Conservation (phyloP, 805 yeast genomes). For the Suhomyces kilbournensis region DNA sequence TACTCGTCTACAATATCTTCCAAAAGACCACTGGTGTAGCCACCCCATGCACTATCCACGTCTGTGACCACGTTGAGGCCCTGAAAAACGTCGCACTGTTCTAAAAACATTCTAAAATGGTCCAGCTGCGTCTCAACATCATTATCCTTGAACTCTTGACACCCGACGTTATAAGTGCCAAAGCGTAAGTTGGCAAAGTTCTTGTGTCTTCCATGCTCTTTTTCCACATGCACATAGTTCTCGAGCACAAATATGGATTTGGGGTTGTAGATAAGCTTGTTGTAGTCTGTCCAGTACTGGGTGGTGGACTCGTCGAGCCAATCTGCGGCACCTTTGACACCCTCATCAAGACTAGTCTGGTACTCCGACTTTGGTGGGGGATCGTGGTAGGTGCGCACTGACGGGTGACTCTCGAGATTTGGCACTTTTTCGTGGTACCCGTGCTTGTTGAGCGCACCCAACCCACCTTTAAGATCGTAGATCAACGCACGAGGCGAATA, state of each 20-base stretch:
- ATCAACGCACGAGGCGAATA: conserved; percentile 78
- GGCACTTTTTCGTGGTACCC: conserved; percentile 40
- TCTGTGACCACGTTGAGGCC: conserved; percentile 74
- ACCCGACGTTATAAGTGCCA: conserved; percentile 53
- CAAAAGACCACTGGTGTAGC: conserved; percentile 55
- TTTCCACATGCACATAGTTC: conserved; percentile 30
- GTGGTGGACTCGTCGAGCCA: conserved; percentile 42
- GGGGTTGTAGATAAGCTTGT: conserved; percentile 65
- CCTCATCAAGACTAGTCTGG: conserved; percentile 60
- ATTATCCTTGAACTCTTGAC: conserved; percentile 50
- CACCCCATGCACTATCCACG: conserved; percentile 82
- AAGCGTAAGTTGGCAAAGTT: conserved; percentile 40
- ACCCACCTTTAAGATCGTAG: conserved; percentile 80
- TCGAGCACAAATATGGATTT: conserved; percentile 49
- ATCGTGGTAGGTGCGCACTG: conserved; percentile 8
- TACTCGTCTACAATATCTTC: conserved; percentile 67
- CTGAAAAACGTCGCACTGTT: conserved; percentile 68
- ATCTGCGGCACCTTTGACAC: conserved; percentile 15
- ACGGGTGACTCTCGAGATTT: background rate
- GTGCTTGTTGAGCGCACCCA: conserved; percentile 60
- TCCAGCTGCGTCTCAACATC: conserved; percentile 40
- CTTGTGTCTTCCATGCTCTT: conserved; percentile 20
- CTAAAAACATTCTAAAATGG: conserved; percentile 61
- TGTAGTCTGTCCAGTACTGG: conserved; percentile 77
- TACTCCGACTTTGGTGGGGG: conserved; percentile 50